phyloP scores from a whole-genome alignment of 495 filamentous ascomycete species.

The Aspergillus heteromorphus region DNA sequence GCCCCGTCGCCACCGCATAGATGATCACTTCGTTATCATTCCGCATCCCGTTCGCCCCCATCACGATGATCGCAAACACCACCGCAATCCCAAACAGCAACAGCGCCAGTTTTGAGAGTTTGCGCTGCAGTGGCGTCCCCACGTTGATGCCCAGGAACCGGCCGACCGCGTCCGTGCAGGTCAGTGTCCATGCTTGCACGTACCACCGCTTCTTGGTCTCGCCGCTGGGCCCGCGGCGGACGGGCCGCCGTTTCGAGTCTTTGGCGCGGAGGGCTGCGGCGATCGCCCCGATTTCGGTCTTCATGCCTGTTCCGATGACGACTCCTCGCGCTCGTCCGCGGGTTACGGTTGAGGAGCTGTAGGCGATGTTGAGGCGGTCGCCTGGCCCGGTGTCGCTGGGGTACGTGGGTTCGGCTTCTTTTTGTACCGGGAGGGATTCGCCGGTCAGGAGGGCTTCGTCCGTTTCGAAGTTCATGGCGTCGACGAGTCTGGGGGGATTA shows the following conservation, averaged over 20 bases:
- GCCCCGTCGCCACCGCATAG: slow-evolving; percentile 65
- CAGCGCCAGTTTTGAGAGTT: slow-evolving; percentile 64
- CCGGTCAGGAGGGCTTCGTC: slow-evolving; percentile 72
- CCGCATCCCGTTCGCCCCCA: slow-evolving; percentile 55
- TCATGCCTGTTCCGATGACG: slow-evolving; percentile 66
- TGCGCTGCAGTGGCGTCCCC: slow-evolving; percentile 64
- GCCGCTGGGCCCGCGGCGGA: slow-evolving; percentile 54
- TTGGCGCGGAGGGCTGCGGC: slow-evolving; percentile 54
- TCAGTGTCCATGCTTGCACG: slow-evolving; percentile 62
- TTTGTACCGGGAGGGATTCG: slow-evolving; percentile 69
- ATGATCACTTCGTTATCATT: slow-evolving; percentile 60
- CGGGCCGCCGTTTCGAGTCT: slow-evolving; percentile 37
- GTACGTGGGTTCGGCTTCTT: slow-evolving; percentile 43
- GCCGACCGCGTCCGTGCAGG: slow-evolving; percentile 59
- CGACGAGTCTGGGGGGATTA: slow-evolving; percentile 40
- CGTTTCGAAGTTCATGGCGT: slow-evolving; percentile 66
- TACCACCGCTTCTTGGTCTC: slow-evolving; percentile 61
- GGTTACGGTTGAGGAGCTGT: slow-evolving; percentile 66
- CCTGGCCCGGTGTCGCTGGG: slow-evolving; percentile 54
- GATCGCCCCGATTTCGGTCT: slow-evolving; percentile 67
- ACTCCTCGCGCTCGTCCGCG: slow-evolving; percentile 65
- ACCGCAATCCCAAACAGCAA: slow-evolving; percentile 65
- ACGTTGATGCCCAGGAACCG: slow-evolving; percentile 66
- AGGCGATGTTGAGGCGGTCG: slow-evolving; percentile 66
- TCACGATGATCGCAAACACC: slow-evolving; percentile 63